phyloP scores from a whole-genome alignment of 805 yeast species.

The Wickerhamomyces queroliae region DNA sequence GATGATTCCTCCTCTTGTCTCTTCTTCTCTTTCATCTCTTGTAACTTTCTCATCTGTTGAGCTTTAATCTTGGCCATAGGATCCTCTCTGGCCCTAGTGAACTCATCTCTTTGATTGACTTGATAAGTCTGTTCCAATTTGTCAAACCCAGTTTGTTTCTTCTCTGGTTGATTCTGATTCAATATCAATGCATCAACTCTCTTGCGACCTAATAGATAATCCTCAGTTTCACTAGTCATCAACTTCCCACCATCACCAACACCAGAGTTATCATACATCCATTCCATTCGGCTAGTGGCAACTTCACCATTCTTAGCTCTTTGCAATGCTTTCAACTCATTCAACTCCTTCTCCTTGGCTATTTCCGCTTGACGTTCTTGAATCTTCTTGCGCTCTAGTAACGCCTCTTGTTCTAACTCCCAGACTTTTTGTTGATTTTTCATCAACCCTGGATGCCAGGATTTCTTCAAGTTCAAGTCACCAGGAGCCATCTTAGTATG shows the following conservation, averaged over 20 bases:
- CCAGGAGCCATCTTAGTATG: slow-evolving; percentile 54
- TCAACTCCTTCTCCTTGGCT: slow-evolving; percentile 51
- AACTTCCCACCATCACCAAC: slow-evolving; percentile 22
- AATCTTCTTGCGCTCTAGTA: slow-evolving; percentile 62
- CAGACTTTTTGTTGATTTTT: slow-evolving; percentile 84
- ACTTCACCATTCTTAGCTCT: slow-evolving; percentile 33
- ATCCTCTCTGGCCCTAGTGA: slow-evolving; percentile 33
- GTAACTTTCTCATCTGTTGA: slow-evolving; percentile 16
- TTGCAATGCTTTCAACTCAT: slow-evolving; percentile 46
- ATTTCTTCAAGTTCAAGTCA: slow-evolving; percentile 83
- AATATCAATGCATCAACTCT: slow-evolving; percentile 35
- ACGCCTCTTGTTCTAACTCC: slow-evolving; percentile 71
- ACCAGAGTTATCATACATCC: slow-evolving; percentile 77
- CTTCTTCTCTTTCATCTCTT: slow-evolving; percentile 11
- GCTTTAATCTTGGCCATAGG: slow-evolving; percentile 41
- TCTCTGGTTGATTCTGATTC: slow-evolving; percentile 10
- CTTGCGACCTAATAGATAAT: slow-evolving; percentile 46
- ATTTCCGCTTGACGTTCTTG: slow-evolving; percentile 61
- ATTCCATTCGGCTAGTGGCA: slow-evolving; percentile 49
- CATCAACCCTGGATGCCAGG: slow-evolving; percentile 91
- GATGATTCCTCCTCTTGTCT: slow-evolving; percentile 16
- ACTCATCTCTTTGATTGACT: slow-evolving; percentile 14
- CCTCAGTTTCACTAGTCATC: slow-evolving; percentile 35
- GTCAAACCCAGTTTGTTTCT: slow-evolving; percentile 21
- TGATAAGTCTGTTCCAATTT: slow-evolving; percentile 4